phyloP scores from a whole-genome alignment of 129 eudicot species.

The Helianthus tuberosus region DNA sequence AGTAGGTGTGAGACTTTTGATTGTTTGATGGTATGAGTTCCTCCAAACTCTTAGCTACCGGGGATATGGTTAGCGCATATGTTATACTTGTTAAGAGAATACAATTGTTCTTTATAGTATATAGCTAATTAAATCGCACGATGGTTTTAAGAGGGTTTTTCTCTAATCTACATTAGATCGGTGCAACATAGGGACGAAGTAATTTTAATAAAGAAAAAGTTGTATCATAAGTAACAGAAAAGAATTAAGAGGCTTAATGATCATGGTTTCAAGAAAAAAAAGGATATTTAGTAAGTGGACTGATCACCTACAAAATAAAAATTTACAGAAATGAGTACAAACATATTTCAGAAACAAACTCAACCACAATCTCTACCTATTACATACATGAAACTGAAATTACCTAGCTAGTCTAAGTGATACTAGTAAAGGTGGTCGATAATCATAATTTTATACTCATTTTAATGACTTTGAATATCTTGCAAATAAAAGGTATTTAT shows the following conservation, averaged over 20 bases:
- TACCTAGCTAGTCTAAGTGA: constrained; percentile 41
- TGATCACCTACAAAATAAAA: constrained; percentile 70
- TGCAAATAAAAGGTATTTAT: too few species aligned
- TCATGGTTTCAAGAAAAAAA: constrained; percentile 20
- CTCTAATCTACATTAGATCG: not conserved
- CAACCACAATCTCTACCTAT: too few species aligned
- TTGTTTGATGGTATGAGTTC: constrained; percentile 66
- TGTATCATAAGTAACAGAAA: too few species aligned
- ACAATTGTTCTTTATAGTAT: not conserved
- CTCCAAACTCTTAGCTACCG: constrained; percentile 84
- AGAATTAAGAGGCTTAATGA: not conserved
- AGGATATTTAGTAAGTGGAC: constrained; percentile 96
- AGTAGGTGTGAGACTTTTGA: constrained; percentile 46
- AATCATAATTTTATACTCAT: too few species aligned
- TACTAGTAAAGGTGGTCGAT: constrained; percentile 36
- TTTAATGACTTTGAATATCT: too few species aligned
- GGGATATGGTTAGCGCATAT: constrained; percentile 78
- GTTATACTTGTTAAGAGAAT: constrained; percentile 51
- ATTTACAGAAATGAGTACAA: constrained; percentile 15
- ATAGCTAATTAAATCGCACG: not conserved
- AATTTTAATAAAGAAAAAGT: not conserved
- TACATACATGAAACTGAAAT: too few species aligned
- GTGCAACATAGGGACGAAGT: not conserved
- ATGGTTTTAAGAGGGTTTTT: not conserved
- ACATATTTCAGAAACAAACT: not conserved